Percentiles rank a stretch among this genome's conserved stretches.
Evolutionary conservation across 371 early-diverging fungal species (phyloP).

Genomic region (Choanephora cucurbitarum): DNA sequence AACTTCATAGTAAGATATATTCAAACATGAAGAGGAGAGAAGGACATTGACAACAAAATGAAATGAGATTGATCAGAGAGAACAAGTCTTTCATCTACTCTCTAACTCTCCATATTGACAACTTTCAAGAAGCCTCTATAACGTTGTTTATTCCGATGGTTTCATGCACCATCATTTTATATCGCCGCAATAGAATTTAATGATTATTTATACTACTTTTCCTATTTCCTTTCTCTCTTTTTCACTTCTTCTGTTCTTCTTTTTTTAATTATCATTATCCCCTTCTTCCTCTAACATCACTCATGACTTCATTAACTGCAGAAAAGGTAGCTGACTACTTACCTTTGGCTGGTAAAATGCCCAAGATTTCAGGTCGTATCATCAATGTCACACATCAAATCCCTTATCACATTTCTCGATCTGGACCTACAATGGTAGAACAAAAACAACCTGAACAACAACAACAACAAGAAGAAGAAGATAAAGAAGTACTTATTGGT

Average conservation of each 20-base stretch:
- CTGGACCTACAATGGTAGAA: background rate
- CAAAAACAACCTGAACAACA: conserved; percentile 1
- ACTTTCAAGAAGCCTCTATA: too few species aligned
- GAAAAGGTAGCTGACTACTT: conserved; percentile 49
- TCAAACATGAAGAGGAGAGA: background rate
- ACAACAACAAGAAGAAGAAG: background rate
- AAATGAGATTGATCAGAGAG: background rate
- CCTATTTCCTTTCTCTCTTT: conserved; percentile 1
- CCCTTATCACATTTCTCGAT: conserved; percentile 54
- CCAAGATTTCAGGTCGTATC: conserved; percentile 47
- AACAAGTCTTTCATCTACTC: background rate
- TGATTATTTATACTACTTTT: background rate
- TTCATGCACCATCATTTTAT: background rate
- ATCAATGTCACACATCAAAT: conserved; percentile 69
- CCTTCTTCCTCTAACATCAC: conserved; percentile 5
- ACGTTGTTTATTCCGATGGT: background rate
- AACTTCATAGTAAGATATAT: too few species aligned
- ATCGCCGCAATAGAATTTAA: background rate
- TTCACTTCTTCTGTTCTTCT: background rate
- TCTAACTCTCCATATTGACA: too few species aligned
- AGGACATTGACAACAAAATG: background rate
- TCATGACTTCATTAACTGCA: conserved; percentile 34
- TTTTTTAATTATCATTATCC: background rate
- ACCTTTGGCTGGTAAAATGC: conserved; percentile 40
- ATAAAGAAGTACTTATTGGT: background rate